phyloP scores from a whole-genome alignment of 768 basidiomycete genomes.

The Leccinum subgranulosum region DNA sequence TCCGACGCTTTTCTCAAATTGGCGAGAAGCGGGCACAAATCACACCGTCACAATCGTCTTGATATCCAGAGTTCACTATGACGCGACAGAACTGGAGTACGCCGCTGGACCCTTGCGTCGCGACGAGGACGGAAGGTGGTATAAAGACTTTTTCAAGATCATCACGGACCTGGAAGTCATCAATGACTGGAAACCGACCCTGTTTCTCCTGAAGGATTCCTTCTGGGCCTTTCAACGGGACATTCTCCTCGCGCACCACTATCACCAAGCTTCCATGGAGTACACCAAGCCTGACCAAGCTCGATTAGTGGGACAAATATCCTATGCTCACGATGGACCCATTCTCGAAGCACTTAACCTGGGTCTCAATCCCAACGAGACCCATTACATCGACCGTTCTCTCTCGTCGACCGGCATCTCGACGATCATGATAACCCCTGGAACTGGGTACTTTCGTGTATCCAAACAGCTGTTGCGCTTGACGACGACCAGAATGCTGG shows the following conservation, averaged over 20 bases:
- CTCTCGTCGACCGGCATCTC: conserved; percentile 83
- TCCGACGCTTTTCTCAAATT: conserved; percentile 81
- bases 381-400: conserved; percentile 94
- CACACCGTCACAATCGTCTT: conserved; percentile 94
- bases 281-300: conserved; percentile 45
- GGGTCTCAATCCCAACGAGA: conserved; percentile 87
- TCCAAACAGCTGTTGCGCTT: conserved; percentile 85
- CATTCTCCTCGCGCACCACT: conserved; percentile 86
- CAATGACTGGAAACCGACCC: conserved; percentile 82
- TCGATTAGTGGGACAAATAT: conserved; percentile 74
- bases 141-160: conserved; percentile 96
- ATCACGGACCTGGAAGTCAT: conserved; percentile 90
- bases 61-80: conserved; percentile 90
- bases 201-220: conserved; percentile 83
- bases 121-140: conserved; percentile 76
- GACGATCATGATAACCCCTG: conserved; percentile 86
- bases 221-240: conserved; percentile 91
- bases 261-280: conserved; percentile 65
- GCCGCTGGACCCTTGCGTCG: conserved; percentile 78
- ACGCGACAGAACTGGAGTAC: conserved; percentile 72
- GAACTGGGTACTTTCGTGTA: conserved; percentile 91
- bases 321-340: conserved; percentile 90
- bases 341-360: conserved; percentile 95
- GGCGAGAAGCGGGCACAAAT: conserved; percentile 81
- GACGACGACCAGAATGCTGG: conserved; percentile 90